These are phyloP conservation scores for Calonectria leucothoes DNA, from an alignment of 2,329 filamentous ascomycete species.

Conservation along the genomic window DNA sequence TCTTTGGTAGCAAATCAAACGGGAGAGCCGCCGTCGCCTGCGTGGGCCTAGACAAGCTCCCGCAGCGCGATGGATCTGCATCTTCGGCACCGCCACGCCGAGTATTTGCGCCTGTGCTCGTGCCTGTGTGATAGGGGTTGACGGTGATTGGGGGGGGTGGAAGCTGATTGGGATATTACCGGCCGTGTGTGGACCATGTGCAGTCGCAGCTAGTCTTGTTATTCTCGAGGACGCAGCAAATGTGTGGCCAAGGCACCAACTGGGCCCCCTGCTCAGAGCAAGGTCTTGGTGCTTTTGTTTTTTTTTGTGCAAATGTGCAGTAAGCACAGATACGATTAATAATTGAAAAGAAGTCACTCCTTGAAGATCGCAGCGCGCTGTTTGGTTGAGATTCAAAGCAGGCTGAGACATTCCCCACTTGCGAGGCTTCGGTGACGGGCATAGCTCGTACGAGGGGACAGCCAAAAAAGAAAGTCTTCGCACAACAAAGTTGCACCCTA, in stretches of 20 bases:
- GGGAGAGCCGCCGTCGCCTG: conserved; percentile 38
- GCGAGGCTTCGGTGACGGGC: neutral
- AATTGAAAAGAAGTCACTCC: neutral
- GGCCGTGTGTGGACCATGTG: neutral
- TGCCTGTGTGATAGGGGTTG: neutral
- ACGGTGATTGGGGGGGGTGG: neutral
- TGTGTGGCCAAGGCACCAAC: neutral
- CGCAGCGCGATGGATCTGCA: neutral
- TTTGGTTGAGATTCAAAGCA: neutral
- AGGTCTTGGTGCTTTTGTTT: neutral
- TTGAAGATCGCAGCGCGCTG: neutral
- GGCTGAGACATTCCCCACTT: neutral
- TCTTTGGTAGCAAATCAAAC: conserved; percentile 27
- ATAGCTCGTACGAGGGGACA: neutral
- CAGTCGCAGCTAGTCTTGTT: neutral
- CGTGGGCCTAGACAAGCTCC: conserved; percentile 46
- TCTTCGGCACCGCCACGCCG: neutral
- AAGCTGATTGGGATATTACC: neutral
- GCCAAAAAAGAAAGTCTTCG: neutral
- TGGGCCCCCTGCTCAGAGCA: neutral
- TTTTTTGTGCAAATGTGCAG: neutral
- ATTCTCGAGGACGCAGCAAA: neutral
- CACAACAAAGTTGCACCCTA: neutral
- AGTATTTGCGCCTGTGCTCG: neutral
- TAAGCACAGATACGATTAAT: neutral